Percentiles rank a stretch among this genome's conserved stretches.
Evolutionary conservation across 257 asterid genomes (phyloP).

Genomic region (Primulina huaijiensis): DNA sequence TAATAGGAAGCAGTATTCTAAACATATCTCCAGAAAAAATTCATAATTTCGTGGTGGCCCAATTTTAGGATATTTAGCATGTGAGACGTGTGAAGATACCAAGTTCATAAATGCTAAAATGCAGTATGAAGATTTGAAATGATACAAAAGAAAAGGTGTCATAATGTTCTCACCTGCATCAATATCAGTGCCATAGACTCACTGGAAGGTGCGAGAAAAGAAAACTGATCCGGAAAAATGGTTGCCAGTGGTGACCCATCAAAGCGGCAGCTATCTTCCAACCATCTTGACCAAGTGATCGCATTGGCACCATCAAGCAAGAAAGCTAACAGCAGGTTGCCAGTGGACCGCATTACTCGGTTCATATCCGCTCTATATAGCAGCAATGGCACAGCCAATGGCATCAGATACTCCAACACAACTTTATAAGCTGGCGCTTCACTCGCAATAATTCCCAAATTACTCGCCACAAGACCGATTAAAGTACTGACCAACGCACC

Average conservation of each 20-base stretch:
- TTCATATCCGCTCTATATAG: constrained; percentile 90
- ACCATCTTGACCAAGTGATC: constrained; percentile 73
- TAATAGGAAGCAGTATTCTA: background rate
- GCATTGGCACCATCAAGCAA: constrained; percentile 83
- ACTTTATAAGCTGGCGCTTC: constrained; percentile 75
- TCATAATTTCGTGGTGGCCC: background rate
- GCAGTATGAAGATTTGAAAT: background rate
- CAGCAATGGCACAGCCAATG: constrained; percentile 84
- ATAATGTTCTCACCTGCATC: constrained; percentile 62
- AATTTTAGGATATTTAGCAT: background rate
- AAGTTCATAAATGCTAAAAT: background rate
- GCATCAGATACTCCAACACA: constrained; percentile 71
- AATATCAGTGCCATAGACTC: constrained; percentile 87
- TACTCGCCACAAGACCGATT: constrained; percentile 77
- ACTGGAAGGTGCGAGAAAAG: constrained; percentile 84
- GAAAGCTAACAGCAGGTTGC: constrained; percentile 74
- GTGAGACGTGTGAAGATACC: background rate
- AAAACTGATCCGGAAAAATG: constrained; percentile 60
- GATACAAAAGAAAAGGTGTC: background rate
- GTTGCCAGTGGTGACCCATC: constrained; percentile 99
- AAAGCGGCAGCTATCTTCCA: constrained; percentile 98
- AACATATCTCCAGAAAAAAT: too few relatives aligned
- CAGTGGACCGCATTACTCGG: constrained; percentile 68
- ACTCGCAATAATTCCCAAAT: constrained; percentile 70
- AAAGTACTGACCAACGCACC: constrained; percentile 84